Evolutionary conservation across 257 asterid species (phyloP).

Genomic region (Schizonepeta tenuifolia): DNA sequence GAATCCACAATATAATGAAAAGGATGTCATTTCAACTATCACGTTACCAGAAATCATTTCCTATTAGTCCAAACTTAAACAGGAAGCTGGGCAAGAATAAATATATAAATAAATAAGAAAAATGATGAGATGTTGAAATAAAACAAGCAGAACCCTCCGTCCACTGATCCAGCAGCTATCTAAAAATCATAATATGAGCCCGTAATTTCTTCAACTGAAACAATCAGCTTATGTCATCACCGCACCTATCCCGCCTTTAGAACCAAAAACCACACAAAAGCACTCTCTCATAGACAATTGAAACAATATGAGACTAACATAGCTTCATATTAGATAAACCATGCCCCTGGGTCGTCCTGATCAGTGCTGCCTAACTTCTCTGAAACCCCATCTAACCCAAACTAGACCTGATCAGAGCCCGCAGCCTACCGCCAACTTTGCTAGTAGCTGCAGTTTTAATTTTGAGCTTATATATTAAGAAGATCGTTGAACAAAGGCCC

Average conservation of each 20-base stretch:
- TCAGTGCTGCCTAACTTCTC: neutral
- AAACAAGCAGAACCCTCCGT: slow-evolving; percentile 25
- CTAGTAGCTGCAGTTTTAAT: neutral
- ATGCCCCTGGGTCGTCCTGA: neutral
- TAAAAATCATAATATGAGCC: neutral
- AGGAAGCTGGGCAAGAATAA: neutral
- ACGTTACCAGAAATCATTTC: neutral
- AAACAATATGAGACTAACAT: neutral
- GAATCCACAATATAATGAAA: neutral
- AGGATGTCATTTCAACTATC: neutral
- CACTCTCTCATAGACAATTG: neutral
- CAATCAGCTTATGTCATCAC: neutral
- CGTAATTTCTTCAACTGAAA: slow-evolving; percentile 4
- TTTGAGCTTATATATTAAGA: neutral
- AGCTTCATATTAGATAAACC: neutral
- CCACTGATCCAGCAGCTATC: slow-evolving; percentile 3
- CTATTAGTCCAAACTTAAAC: neutral
- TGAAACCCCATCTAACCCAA: neutral
- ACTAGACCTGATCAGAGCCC: neutral
- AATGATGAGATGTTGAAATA: neutral
- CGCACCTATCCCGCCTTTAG: neutral
- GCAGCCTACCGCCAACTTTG: neutral
- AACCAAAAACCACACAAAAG: neutral
- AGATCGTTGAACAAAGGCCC: neutral
- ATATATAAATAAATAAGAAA: neutral